phyloP scores from a whole-genome alignment of 2,329 filamentous ascomycete genomes.

The Colletotrichum sp. region DNA sequence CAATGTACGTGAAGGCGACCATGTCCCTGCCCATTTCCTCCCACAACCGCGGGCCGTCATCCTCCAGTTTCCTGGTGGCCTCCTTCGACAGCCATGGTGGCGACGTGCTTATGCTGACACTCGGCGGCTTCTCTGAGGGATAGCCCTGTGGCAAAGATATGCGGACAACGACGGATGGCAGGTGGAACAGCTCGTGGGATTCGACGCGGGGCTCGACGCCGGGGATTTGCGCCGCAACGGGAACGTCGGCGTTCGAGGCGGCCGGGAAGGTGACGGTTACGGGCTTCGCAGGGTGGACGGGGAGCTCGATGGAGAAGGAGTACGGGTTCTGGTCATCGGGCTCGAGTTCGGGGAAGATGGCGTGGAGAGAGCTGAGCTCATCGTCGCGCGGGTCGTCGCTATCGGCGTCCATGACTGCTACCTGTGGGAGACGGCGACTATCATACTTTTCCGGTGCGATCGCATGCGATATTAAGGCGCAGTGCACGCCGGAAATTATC shows the following conservation, averaged over 20 bases:
- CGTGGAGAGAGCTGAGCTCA: slow-evolving; percentile 65
- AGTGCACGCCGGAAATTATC: neutral
- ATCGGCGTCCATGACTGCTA: slow-evolving; percentile 40
- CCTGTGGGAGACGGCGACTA: neutral
- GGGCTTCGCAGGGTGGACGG: slow-evolving; percentile 58
- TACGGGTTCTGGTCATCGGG: slow-evolving; percentile 47
- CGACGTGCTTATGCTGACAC: slow-evolving; percentile 54
- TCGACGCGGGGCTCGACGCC: slow-evolving; percentile 33
- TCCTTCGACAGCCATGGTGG: slow-evolving; percentile 62
- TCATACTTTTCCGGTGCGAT: slow-evolving; percentile 3
- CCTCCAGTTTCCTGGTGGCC: slow-evolving; percentile 54
- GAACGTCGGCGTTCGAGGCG: slow-evolving; percentile 30
- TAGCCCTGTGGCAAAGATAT: slow-evolving; percentile 64
- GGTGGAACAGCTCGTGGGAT: slow-evolving; percentile 57
- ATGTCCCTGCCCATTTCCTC: slow-evolving; percentile 65
- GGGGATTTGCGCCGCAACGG: slow-evolving; percentile 14
- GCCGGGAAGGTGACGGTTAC: slow-evolving; percentile 64
- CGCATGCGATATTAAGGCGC: neutral
- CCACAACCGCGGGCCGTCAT: slow-evolving; percentile 61
- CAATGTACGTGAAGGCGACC: slow-evolving; percentile 68
- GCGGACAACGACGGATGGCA: slow-evolving; percentile 61
- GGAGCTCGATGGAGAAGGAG: slow-evolving; percentile 61
- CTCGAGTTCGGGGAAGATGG: slow-evolving; percentile 72
- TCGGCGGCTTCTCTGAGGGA: slow-evolving; percentile 57
- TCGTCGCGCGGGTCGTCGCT: slow-evolving; percentile 57